Evolutionary conservation across 257 asterid species (phyloP), one percentile per base, ranked within the genome.

Genomic region (Lithospermum erythrorhizon): DNA sequence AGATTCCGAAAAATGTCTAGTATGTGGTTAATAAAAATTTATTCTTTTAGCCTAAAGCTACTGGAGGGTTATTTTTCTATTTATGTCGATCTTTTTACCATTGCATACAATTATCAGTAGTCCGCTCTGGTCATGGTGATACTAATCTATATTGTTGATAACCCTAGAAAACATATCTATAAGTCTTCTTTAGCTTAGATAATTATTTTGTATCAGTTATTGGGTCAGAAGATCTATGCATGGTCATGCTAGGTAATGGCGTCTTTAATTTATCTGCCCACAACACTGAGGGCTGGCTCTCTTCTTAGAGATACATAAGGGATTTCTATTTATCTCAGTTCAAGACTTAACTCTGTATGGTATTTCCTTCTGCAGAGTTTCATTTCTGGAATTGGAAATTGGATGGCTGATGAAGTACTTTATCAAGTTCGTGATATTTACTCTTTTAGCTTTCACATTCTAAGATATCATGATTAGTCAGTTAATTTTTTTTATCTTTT

Each of bases 401-500:
- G 98, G 98, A 83, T 93, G 82, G 97, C 95, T 65, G 98, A 93
- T 73, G 98, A 93, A 86, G 95, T 93, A 68, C 73, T 93, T 45
- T 93, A 89, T 78, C 98, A 89, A 73, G 97, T 91, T 53, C 65
- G 83, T 75, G 62, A 59, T 68, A 85, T 72, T 59, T 56, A 53
- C 65, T 64, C 57, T 25, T 58, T 59, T 70, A 58, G 25, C 62
- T 58, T 61, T 57, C 57, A 18, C 72, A 32, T 55, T 29, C 48
- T 30, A 49, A 57, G 29, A 25, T 23, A 52, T 6, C 51, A 54
- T 29, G 49, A 37, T 20, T 57, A 56, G 64, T 72, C 57, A 22
- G 58, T 19, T 58, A 30, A 27, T 30, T 30, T 5, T 30, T 4
- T 4, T 30, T 2, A 0, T 30, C 1, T 4, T 30, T 30, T 30